Base-by-base conservation (phyloP, 176 grass and related monocot species). In the Melocanna baccifera region DNA sequence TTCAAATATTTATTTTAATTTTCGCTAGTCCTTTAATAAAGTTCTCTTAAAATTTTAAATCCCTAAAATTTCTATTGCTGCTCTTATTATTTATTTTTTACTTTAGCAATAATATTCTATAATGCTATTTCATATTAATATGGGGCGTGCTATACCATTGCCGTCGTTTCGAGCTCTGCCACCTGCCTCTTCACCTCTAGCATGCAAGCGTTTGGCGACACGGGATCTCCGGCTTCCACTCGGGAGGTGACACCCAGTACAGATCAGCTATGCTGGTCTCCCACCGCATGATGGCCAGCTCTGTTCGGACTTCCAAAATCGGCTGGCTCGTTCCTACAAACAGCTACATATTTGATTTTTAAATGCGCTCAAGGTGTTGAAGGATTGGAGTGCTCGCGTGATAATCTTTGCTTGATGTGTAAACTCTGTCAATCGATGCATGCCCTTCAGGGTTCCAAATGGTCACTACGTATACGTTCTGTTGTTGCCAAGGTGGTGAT, bases 151-250 rank as follows among this genome's bases (percentile, higher is more conserved):
- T n/a, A n/a, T n/a, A n/a, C n/a, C n/a, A n/a, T n/a, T 36, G 4
- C 34, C 34, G 4, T 36, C 37, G 37, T 40, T 1, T 6, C 37
- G 37, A 40, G 37, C 37, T 16, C 56, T 56, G 56, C 65, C 6
- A 40, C 37, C 4, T 40, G 0, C 37, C 37, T 40, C 37, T 40
- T 40, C 37, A 40, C 0, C 37, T 55, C 10, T 12, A 68, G 62
- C 32, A 53, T 26, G 55, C 69, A 83, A 1, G 6, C 72, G 18
- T 86, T 90, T 0, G 76, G 48, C 51, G 90, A 89, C 6, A 81
- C 66, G 11, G 81, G 73, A 61, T 94, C 88, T 1, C 90, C 88
- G 4, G 86, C 78, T 97, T 91, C 88, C 95, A 97, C 22, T 90
- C 88, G 0, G 87, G 75, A 1, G 87, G 95, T 40, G 90, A 90